Base-by-base conservation (phyloP, 2,329 filamentous ascomycete genomes). In the Fusarium pseudograminearum region DNA sequence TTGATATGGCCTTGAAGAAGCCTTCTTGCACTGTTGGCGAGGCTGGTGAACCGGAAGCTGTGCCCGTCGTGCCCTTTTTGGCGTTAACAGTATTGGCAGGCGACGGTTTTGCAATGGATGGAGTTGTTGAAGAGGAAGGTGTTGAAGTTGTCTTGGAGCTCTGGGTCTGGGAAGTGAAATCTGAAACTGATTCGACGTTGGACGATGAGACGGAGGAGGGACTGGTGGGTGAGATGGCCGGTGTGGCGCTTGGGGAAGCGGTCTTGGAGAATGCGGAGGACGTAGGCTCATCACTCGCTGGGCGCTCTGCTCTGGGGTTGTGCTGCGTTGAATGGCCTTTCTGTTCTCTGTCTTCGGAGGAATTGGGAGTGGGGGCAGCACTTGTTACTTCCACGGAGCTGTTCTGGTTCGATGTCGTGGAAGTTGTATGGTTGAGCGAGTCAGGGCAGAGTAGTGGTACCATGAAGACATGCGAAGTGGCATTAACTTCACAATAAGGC, bases 1-100 rank as follows among this genome's bases (percentile, higher is more conserved):
- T 98, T 68, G 94, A 93, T 11, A 98, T 91, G 6, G 94, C 93
- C 78, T 98, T 98, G 86, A 98, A 99, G 80, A 99, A 98, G 3
- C 93, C 96, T 78, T 99, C 96, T 79, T 99, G 96, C 2, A 97
- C 96, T 0, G 94, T 94, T 4, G 95, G 94, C 1, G 89, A 87
- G 30, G 77, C 76, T 5, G 73, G 51, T 5, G 77, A 56, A 8
- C 76, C 72, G 11, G 71, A 71, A 9, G 65, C 53, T 2, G 78
- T 76, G n/a, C 73, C 74, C 26, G 69, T 76, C 20, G 63, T 75
- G 47, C 78, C 76, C 34, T 74, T 67, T 60, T 78, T 79, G 46
- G 48, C 57, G 16, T 60, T 73, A 16, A 65, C 48, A 14, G 62
- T 61, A 31, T 59, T 67, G 9, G 72, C 65, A 3, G 61, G 63